Base-by-base conservation (phyloP, 768 basidiomycete genomes). In the Boletus eberwhitei region DNA sequence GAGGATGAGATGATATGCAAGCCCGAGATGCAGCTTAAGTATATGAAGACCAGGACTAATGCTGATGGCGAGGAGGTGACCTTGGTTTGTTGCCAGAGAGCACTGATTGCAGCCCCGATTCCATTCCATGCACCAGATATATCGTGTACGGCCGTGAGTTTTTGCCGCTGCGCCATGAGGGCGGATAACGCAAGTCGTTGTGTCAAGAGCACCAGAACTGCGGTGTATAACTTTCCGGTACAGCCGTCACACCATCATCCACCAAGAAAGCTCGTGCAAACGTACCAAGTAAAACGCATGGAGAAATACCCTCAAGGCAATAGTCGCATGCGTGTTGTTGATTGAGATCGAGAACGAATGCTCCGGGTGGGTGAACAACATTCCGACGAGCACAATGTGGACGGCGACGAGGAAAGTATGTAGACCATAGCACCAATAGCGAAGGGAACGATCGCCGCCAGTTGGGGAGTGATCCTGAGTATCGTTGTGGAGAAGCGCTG, bases 1-100 rank as follows among this genome's bases (percentile, higher is more conserved):
- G 67, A 52, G 2, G 67, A 54, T 0, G 67, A 69, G 13, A 63
- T 32, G 40, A 69, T 54, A 48, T 69, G 67, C 1, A 69, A 55
- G 5, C 44, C 57, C 3, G 52, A 46, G 34, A 69, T 58, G 16
- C 47, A 55, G 4, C 22, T 40, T 2, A 66, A 59, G 16, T 21
- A 58, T 36, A 17, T 4, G 0, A 36, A 36, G 36, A 36, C 8
- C 36, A 9, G 17, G 36, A 36, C 6, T 4, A 36, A 35, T 8
- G 29, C 29, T 1, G 8, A 29, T 0, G 57, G 52, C 0, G 59
- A 45, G 4, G 67, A 51, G 0, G 44, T 13, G 31, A 32, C 31
- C 31, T 12, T 32, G 31, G 31, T 32, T 32, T 32, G 31, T 12
- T 32, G 31, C 31, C 31, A 32, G 4, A 32, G 31, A 32, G 11